A percentile compares a stretch with the other conserved stretches of the same genome.
Conservation (phyloP, 2,329 filamentous ascomycete genomes). For the Stemphylium beticola region DNA sequence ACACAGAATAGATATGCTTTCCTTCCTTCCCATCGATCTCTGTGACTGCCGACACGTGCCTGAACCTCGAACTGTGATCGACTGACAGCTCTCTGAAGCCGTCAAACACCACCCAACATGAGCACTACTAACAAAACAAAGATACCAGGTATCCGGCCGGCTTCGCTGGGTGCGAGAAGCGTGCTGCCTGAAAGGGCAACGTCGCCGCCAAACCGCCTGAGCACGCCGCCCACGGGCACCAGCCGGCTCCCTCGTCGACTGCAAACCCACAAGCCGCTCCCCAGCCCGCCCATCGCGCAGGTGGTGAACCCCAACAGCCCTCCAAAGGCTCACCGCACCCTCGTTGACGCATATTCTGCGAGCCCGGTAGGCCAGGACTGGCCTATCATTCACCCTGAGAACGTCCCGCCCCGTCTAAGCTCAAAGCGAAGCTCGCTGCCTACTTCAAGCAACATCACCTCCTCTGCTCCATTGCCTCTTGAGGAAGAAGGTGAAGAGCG, state of each 20-base stretch:
- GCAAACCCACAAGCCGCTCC: conserved; percentile 47
- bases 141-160: conserved; percentile 10
- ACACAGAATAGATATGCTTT: conserved; percentile 1
- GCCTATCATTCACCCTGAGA: conserved; percentile 38
- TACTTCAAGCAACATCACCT: neutral
- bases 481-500: conserved; percentile 11
- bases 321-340: conserved; percentile 44
- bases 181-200: conserved; percentile 13
- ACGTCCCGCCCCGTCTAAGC: conserved; percentile 24
- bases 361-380: conserved; percentile 35
- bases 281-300: conserved; percentile 46
- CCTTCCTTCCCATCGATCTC: neutral
- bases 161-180: conserved; percentile 14
- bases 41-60: neutral
- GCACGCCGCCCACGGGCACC: conserved; percentile 9
- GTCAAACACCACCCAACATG: conserved; percentile 8
- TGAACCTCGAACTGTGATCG: neutral
- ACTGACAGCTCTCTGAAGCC: conserved; percentile 10
- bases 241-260: conserved; percentile 42
- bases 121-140: conserved; percentile 12
- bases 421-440: conserved; percentile 25
- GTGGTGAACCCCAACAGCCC: conserved; percentile 41
- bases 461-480: conserved; percentile 4
- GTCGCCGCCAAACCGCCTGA: neutral
- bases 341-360: conserved; percentile 50